Evolutionary conservation across 768 basidiomycete species (phyloP).

Genomic region (Trametes gibbosa): DNA sequence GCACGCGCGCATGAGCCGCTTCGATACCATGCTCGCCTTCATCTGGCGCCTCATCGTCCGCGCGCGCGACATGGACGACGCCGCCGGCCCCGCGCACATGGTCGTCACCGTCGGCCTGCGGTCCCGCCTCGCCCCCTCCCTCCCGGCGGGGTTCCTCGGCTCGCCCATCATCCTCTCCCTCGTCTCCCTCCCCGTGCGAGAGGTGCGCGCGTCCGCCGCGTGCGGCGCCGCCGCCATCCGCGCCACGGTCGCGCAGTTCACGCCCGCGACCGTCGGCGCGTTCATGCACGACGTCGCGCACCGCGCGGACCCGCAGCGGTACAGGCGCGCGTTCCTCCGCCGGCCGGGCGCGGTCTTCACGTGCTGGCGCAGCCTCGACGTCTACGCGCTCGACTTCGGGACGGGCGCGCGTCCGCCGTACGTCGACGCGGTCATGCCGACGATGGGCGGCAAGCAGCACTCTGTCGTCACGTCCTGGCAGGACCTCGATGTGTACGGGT

Average conservation of each 20-base stretch:
- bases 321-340: constrained; percentile 37
- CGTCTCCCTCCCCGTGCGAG: constrained; percentile 17
- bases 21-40: constrained; percentile 37
- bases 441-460: not conserved
- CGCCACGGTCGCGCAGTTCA: constrained; percentile 25
- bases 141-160: constrained; percentile 30
- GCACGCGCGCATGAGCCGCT: constrained; percentile 28
- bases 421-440: constrained; percentile 34
- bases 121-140: constrained; percentile 17
- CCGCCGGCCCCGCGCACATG: constrained; percentile 25
- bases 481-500: not conserved
- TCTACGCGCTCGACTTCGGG: constrained; percentile 36
- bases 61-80: constrained; percentile 24
- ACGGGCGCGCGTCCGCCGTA: constrained; percentile 24
- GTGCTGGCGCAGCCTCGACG: constrained; percentile 33
- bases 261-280: constrained; percentile 26
- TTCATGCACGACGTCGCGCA: constrained; percentile 35
- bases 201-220: constrained; percentile 15
- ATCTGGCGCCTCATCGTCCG: constrained; percentile 35
- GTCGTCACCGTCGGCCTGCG: constrained; percentile 30
- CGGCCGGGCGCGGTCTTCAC: constrained; percentile 32
- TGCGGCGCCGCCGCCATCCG: constrained; percentile 30
- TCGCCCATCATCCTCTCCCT: constrained; percentile 33
- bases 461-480: not conserved
- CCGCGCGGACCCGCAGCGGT: constrained; percentile 29